Percentiles rank a stretch among this genome's conserved stretches.
Conservation (phyloP, 805 yeast genomes). For the Grigorovia yakushimaensis region DNA sequence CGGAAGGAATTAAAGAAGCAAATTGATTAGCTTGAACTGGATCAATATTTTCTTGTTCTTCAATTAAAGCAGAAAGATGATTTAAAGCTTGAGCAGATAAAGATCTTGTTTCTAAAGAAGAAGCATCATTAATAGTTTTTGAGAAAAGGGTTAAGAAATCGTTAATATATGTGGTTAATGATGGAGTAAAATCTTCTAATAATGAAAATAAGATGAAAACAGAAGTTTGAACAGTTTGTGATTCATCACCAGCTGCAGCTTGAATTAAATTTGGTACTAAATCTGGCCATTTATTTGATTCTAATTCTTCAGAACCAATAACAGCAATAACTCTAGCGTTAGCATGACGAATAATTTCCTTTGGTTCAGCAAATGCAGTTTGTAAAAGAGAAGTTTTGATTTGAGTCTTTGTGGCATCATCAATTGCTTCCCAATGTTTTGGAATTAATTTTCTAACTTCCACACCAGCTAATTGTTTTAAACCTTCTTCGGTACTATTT, state of each 20-base stretch:
- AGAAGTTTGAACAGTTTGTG: conserved; percentile 68
- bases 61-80: conserved; percentile 54
- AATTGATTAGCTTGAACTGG: conserved; percentile 44
- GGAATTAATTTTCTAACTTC: conserved; percentile 81
- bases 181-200: conserved; percentile 58
- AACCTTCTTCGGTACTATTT: conserved; percentile 53
- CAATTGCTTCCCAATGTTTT: conserved; percentile 51
- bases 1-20: conserved; percentile 59
- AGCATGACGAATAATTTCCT: conserved; percentile 70
- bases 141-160: conserved; percentile 67
- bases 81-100: conserved; percentile 74
- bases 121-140: conserved; percentile 52
- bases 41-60: conserved; percentile 42
- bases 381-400: conserved; percentile 62
- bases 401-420: conserved; percentile 40
- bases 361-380: conserved; percentile 55
- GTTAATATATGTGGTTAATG: conserved; percentile 46
- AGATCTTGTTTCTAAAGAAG: conserved; percentile 66
- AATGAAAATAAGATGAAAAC: conserved; percentile 69
- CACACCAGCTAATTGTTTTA: conserved; percentile 91
- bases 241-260: conserved; percentile 48
- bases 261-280: conserved; percentile 61
- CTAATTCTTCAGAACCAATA: conserved; percentile 70
- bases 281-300: conserved; percentile 61
- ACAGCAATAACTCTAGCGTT: conserved; percentile 83